phyloP scores from a whole-genome alignment of 805 yeast genomes.

The Vanderwaltozyma yarrowii region DNA sequence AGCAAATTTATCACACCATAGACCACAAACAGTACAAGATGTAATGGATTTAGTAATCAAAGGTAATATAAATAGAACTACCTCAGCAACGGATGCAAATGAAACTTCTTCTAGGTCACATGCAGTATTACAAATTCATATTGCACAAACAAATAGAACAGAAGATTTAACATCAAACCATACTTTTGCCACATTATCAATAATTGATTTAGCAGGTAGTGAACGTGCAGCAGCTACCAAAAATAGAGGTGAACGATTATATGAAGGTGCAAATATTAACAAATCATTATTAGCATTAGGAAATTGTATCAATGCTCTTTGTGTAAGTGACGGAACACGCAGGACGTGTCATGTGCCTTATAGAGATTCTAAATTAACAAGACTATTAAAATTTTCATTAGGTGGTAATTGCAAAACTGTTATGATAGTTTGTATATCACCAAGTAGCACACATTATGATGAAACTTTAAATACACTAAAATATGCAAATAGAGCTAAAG shows the following conservation, averaged over 20 bases:
- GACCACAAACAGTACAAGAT: slow-evolving; percentile 53
- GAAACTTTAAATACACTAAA: slow-evolving; percentile 86
- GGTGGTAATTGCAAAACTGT: slow-evolving; percentile 94
- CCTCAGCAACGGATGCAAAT: slow-evolving; percentile 86
- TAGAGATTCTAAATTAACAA: slow-evolving; percentile 80
- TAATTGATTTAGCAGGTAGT: slow-evolving; percentile 91
- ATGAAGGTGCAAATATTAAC: slow-evolving; percentile 92
- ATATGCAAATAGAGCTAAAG: slow-evolving; percentile 87
- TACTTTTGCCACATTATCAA: slow-evolving; percentile 68
- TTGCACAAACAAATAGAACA: slow-evolving; percentile 44
- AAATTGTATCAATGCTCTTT: slow-evolving; percentile 85
- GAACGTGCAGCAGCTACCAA: slow-evolving; percentile 88
- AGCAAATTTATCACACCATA: slow-evolving; percentile 55
- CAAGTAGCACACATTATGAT: slow-evolving; percentile 79
- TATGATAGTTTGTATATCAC: slow-evolving; percentile 92
- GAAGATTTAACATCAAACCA: slow-evolving; percentile 59
- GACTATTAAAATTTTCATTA: slow-evolving; percentile 76
- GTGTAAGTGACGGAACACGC: slow-evolving; percentile 53
- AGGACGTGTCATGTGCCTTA: slow-evolving; percentile 69
- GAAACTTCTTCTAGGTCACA: slow-evolving; percentile 87
- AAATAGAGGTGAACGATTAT: slow-evolving; percentile 69
- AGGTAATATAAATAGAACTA: slow-evolving; percentile 71
- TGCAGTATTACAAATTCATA: slow-evolving; percentile 78
- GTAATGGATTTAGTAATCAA: slow-evolving; percentile 65
- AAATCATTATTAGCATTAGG: slow-evolving; percentile 82